Base-by-base conservation (phyloP, 2,329 filamentous ascomycete species). In the Aspergillus sp. region DNA sequence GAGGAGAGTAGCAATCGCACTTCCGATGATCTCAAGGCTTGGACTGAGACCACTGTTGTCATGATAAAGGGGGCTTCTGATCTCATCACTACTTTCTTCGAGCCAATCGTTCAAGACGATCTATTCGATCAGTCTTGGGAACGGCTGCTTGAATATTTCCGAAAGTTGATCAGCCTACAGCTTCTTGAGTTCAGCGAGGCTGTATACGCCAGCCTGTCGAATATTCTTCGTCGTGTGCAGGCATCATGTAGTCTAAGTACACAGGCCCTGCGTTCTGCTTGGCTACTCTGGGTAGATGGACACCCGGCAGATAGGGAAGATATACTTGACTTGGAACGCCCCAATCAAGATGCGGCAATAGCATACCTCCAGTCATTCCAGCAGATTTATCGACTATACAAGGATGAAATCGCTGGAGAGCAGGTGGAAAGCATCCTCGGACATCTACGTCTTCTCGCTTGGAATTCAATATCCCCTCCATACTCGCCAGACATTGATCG, bases 321-420 rank as follows among this genome's bases (percentile, higher is more conserved):
- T 11, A 70, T 76, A 17, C 70, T 78, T 13, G 78, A 83, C 41
- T 71, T 79, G 53, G 75, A 80, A 0, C 77, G 78, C 2, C 84
- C 90, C 62, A 96, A 95, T 66, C 91, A 96, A 71, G 88, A 88
- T 59, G 92, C 91, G 10, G 84, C 94, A n/a, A 79, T 91, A 30
- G 90, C 92, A n/a, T 97, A 96, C 77, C 85, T 95, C 1, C 84
- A 88, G 21, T 84, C 90, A 1, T 84, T 95, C 42, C 82, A 87
- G 58, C 88, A 95, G 67, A 83, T 98, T 1, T 96, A 96, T 70
- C 84, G 86, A 0, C 83, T 97, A 5, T 86, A 92, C 51, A 83
- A 88, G 60, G 77, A 81, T 7, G 83, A 86, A 15, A 78, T 96
- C 19, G 83, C 84, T 8, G 79, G 85, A 0, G 81, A 86, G 2